Conservation (phyloP, 129 eudicot genomes). For the Tagetes patula region DNA sequence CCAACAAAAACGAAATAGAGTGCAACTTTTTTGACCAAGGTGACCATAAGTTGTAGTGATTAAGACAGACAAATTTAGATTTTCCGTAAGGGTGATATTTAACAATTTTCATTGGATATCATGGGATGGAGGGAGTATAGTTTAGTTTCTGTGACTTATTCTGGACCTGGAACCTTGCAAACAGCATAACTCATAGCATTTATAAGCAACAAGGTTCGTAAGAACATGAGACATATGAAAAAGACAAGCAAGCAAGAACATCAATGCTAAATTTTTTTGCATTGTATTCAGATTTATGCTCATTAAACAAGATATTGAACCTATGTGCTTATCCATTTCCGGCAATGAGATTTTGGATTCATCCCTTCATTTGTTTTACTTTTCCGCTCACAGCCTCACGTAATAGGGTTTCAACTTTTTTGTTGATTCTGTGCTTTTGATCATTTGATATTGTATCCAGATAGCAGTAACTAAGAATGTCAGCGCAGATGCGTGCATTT, state of each 20-base stretch:
- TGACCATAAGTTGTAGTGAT: neutral
- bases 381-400: neutral
- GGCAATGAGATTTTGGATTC: neutral
- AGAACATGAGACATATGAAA: neutral
- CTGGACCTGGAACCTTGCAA: neutral
- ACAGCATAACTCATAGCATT: neutral
- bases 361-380: neutral
- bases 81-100: neutral
- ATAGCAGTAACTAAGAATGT: neutral
- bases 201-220: neutral
- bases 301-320: neutral
- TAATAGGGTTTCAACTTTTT: neutral
- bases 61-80: neutral
- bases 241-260: neutral
- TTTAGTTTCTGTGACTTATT: neutral
- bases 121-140: neutral
- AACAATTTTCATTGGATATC: neutral
- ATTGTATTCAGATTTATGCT: neutral
- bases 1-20: neutral
- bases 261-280: neutral
- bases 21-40: constrained; percentile 9
- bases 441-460: neutral
- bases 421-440: neutral
- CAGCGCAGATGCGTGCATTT: neutral
- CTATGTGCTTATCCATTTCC: constrained; percentile 8